Base-by-base conservation (phyloP, 164 flowering plant genomes). In the Paratinospora sagittata region DNA sequence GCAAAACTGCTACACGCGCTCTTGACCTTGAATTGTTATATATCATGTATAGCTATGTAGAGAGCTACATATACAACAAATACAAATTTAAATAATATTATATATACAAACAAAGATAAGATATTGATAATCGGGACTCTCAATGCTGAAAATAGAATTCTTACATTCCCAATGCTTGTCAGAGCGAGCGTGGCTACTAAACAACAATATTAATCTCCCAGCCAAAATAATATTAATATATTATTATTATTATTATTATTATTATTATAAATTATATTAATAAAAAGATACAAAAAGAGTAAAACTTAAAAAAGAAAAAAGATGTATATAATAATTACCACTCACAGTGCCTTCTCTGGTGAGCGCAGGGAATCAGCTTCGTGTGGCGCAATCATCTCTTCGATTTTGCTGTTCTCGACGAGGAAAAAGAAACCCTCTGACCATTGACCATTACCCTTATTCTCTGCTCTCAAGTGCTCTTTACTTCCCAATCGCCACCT, bases 351-450 rank as follows among this genome's bases (percentile, higher is more conserved):
- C 23, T 52, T n/a, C 60, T 19, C 60, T 52, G 60, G 7, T 61
- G 17, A 27, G 11, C 30, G 63, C 37, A 47, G 60, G 70, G 70
- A 68, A 68, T 68, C 70, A 68, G 57, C 70, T 49, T 68, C 70
- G 70, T 68, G 39, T 19, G 23, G 6, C n/a, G 70, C 34, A 68
- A 61, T 61, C 64, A 24, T 61, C 64, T 61, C 64, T 30, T 61
- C 64, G 17, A 61, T 13, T 67, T 41, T 67, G 23, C 2, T 21
- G 24, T 23, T 19, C 61, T 23, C n/a, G 21, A 55, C 61, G 61
- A 55, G 61, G 61, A 19, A 55, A 55, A 55, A 23, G 61, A 19
- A 55, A 55, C 61, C 61, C 61, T 55, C 61, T 55, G 61, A 55
- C 61, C 61, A 21, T 55, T 55, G 61, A 55, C 61, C 26, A 5